Evolutionary conservation across 164 flowering plant genomes (phyloP).

Genomic region (Dillenia turbinata): DNA sequence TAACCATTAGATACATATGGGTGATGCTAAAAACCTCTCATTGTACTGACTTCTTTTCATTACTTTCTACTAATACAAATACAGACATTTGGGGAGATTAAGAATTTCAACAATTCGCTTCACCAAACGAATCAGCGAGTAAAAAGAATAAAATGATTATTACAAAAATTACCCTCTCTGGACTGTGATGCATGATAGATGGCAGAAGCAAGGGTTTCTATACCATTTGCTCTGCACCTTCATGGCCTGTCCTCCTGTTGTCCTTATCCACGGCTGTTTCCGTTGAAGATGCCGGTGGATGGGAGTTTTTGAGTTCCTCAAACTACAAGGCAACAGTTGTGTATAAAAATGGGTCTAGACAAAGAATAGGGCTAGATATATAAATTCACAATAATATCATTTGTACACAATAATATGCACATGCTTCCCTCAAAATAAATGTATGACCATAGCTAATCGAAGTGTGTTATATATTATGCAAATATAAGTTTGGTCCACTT

Average conservation of each 20-base stretch:
- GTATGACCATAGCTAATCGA: background rate
- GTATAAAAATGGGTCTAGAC: background rate
- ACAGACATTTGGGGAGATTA: no score
- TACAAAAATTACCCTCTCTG: no score
- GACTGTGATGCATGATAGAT: background rate
- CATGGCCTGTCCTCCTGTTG: no score
- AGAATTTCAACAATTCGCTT: no score
- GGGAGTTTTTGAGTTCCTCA: constrained; percentile 31
- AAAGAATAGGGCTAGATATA: background rate
- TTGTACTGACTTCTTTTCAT: no score
- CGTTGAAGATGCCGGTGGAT: constrained; percentile 11
- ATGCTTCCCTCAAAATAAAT: background rate
- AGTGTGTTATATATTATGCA: background rate
- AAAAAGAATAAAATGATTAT: background rate
- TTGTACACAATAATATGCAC: background rate
- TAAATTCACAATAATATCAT: background rate
- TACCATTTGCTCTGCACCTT: constrained; percentile 16
- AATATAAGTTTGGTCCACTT: background rate
- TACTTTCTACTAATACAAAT: no score
- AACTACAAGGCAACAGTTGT: constrained; percentile 19
- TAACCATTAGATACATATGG: no score
- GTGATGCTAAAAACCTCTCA: no score
- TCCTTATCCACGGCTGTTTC: constrained; percentile 10
- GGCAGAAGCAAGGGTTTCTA: constrained; percentile 3
- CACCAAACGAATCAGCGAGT: background rate